Evolutionary conservation across 345 rosid genomes (phyloP).

Genomic region (Gossypium australe): DNA sequence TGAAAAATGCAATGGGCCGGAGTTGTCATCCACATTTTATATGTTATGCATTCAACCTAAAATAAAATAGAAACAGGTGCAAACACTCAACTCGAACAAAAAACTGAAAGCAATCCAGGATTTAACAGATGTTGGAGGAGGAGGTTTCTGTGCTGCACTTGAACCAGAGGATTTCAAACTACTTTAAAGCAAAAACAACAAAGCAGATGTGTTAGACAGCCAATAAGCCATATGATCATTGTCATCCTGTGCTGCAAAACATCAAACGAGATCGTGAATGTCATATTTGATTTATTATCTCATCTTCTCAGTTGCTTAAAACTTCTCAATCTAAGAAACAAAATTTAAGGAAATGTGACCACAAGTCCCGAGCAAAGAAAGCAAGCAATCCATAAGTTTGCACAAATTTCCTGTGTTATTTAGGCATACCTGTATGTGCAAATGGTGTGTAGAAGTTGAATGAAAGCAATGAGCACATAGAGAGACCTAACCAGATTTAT

Average conservation of each 20-base stretch:
- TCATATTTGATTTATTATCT: background rate
- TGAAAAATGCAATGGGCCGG: background rate
- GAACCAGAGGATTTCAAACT: slow-evolving; percentile 53
- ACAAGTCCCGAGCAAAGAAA: background rate
- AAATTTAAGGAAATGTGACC: background rate
- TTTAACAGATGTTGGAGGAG: slow-evolving; percentile 50
- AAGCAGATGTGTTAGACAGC: slow-evolving; percentile 74
- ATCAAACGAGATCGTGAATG: background rate
- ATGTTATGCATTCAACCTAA: too few relatives aligned
- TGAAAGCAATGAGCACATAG: slow-evolving; percentile 34
- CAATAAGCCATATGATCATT: slow-evolving; percentile 75
- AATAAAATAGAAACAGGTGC: too few relatives aligned
- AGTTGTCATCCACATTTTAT: too few relatives aligned
- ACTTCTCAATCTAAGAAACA: background rate
- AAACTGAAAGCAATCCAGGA: too few relatives aligned
- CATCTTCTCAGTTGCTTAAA: background rate
- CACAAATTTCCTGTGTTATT: background rate
- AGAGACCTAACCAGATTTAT: slow-evolving; percentile 36
- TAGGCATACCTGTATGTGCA: slow-evolving; percentile 54
- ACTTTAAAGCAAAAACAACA: slow-evolving; percentile 74
- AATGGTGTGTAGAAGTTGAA: slow-evolving; percentile 58
- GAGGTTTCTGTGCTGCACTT: slow-evolving; percentile 44
- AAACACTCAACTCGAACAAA: too few relatives aligned
- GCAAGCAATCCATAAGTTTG: background rate
- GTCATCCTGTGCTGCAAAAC: slow-evolving; percentile 70